These are phyloP conservation scores for Trichosanthes cucumerina DNA, from an alignment of 306 rosid species.

Conservation along the genomic window DNA sequence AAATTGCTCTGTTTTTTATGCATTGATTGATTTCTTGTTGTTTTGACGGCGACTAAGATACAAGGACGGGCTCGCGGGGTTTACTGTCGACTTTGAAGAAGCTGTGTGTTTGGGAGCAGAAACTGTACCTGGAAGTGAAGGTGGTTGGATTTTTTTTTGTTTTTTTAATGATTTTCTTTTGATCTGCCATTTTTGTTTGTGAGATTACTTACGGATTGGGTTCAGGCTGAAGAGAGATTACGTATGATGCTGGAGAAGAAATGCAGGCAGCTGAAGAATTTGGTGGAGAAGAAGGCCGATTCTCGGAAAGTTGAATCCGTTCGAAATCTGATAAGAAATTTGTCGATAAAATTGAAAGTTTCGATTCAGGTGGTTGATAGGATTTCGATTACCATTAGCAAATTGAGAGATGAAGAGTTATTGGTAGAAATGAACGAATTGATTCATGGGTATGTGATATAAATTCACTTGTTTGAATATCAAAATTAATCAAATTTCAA, in stretches of 20 bases:
- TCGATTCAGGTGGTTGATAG: slow-evolving; percentile 75
- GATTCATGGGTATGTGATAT: slow-evolving; percentile 44
- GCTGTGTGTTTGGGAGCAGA: slow-evolving; percentile 74
- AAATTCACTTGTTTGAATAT: neutral
- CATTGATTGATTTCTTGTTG: slow-evolving; percentile 10
- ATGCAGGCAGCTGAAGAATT: slow-evolving; percentile 40
- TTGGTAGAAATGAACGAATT: slow-evolving; percentile 54
- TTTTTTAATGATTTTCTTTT: neutral
- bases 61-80: slow-evolving; percentile 18
- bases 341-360: slow-evolving; percentile 51
- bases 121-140: slow-evolving; percentile 77
- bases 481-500: neutral
- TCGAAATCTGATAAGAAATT: slow-evolving; percentile 23
- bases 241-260: slow-evolving; percentile 55
- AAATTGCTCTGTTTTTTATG: neutral
- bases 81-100: slow-evolving; percentile 47
- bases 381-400: slow-evolving; percentile 50
- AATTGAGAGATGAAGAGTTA: slow-evolving; percentile 67
- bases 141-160: slow-evolving; percentile 24
- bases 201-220: neutral
- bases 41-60: slow-evolving; percentile 22
- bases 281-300: slow-evolving; percentile 32
- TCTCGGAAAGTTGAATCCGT: slow-evolving; percentile 34
- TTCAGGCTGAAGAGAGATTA: slow-evolving; percentile 65
- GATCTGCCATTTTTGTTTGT: neutral